Base-by-base conservation (phyloP, 768 basidiomycete genomes). In the Leucocoprinus birnbaumii region DNA sequence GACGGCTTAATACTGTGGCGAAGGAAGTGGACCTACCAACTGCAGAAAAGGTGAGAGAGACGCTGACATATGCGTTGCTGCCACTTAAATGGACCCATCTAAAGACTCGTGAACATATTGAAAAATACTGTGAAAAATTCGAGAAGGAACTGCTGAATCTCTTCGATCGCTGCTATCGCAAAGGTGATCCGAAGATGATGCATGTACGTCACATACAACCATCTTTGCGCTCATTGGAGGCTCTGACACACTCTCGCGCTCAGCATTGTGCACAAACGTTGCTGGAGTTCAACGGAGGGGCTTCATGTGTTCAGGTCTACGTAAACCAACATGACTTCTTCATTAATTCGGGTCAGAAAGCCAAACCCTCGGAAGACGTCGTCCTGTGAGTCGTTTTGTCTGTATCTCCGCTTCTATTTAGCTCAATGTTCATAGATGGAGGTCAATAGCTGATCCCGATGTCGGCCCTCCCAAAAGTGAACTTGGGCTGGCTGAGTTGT, bases 291-390 rank as follows among this genome's bases (percentile, higher is more conserved):
- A 99, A 99, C 60, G 97, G 97, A 5, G 97, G 97, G 8, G 77
- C 90, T 42, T 96, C 94, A 0, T 98, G 97, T 65, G 90, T 99
- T 4, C 95, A 98, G 70, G 92, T 98, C 11, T 99, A 98, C 63
- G 97, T 99, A 53, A 99, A 98, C 64, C 97, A 99, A 66, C 97
- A 99, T 63, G 97, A 98, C 67, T 99, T 99, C 77, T 99, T 99
- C 78, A 98, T 98, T 68, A 95, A 95, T 66, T 84, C 91, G 51
- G 85, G 92, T 37, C 85, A 88, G 34, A 87, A 86, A 50, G 76
- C 76, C 27, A 78, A 79, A 56, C 71, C 79, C 13, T 70, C 72
- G 38, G 76, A 82, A 27, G 85, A 87, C 62, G 74, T 75, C n/a
- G 48, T 80, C 52, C 66, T 88, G 83, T 88, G 54, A 51, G 81